Conservation (phyloP, 345 rosid species). For the Eucalyptus pauciflora region DNA sequence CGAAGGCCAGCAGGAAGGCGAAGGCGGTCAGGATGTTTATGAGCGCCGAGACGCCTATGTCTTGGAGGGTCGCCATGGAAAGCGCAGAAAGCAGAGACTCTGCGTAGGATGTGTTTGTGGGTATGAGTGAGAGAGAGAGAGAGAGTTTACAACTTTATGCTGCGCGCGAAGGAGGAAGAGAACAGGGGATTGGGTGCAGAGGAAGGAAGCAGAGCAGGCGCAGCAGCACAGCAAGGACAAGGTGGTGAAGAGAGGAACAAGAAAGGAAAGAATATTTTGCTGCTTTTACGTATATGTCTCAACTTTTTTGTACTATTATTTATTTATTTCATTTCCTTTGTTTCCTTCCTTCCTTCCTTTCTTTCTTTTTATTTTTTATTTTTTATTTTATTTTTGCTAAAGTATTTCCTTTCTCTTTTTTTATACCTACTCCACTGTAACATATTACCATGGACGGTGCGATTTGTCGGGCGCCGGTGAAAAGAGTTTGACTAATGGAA, state of each 20-base stretch:
- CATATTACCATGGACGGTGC: not conserved
- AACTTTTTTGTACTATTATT: not conserved
- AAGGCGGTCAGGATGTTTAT: constrained; percentile 67
- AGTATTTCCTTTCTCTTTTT: too few species aligned
- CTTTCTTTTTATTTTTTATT: too few species aligned
- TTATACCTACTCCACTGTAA: not conserved
- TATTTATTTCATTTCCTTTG: not conserved
- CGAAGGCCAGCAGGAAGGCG: constrained; percentile 82
- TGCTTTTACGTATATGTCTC: not conserved
- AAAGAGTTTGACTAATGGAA: not conserved
- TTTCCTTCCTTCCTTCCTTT: rapidly evolving
- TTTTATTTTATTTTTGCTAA: not conserved
- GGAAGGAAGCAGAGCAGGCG: not conserved
- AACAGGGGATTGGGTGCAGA: not conserved
- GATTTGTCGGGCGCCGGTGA: not conserved
- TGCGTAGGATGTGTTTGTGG: not conserved
- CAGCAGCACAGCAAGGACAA: not conserved
- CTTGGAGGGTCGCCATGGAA: constrained; percentile 73
- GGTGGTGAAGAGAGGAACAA: not conserved
- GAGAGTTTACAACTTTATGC: not conserved
- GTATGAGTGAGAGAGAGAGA: not conserved
- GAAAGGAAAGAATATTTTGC: not conserved
- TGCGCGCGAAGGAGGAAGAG: not conserved
- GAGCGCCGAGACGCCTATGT: constrained; percentile 81
- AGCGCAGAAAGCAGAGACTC: not conserved